Evolutionary conservation across 2,329 filamentous ascomycete species (phyloP).

Genomic region (Colletotrichum sojae): DNA sequence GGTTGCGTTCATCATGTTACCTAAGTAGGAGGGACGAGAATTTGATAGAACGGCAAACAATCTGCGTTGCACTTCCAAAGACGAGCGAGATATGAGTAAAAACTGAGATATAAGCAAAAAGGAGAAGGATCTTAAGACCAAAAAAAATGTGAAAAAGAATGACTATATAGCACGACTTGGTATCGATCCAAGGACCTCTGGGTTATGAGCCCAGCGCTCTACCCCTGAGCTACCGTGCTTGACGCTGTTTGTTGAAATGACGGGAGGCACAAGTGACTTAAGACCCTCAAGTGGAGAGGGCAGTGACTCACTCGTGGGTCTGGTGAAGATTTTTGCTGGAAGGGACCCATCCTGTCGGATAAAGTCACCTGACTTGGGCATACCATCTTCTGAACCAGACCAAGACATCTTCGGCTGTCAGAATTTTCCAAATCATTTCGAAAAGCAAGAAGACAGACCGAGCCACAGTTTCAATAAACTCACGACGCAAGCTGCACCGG

Average conservation of each 20-base stretch:
- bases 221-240: conserved; percentile 34
- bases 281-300: not conserved
- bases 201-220: conserved; percentile 37
- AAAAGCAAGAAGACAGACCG: not conserved
- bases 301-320: conserved; percentile 27
- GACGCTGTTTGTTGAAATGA: not conserved
- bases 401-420: not conserved
- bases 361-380: not conserved
- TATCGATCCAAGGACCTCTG: conserved; percentile 36
- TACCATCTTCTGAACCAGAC: too few species aligned
- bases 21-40: too few species aligned
- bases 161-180: conserved; percentile 21
- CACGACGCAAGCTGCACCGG: not conserved
- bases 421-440: not conserved
- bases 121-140: too few species aligned
- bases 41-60: too few species aligned
- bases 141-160: not conserved
- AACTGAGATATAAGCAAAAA: too few species aligned
- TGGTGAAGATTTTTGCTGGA: not conserved
- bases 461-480: not conserved
- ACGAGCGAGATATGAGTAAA: too few species aligned
- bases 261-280: not conserved
- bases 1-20: too few species aligned
- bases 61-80: too few species aligned
- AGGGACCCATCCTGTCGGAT: not conserved